Evolutionary conservation across 2,329 filamentous ascomycete genomes (phyloP), one percentile per base, ranked within the genome.

Genomic region (Botrytis squamosa): DNA sequence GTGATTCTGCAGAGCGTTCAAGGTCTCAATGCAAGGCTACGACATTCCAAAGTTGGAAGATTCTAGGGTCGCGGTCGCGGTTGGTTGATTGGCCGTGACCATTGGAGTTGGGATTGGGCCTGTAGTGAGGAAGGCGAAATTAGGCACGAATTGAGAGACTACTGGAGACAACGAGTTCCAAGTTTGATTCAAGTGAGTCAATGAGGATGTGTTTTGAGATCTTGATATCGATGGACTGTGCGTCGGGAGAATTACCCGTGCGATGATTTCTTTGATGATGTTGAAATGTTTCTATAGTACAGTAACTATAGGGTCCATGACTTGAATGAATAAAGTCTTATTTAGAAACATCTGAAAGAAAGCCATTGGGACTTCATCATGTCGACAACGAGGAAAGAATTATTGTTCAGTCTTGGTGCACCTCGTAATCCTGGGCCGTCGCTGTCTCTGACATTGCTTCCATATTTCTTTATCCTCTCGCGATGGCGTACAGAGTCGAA

Each of bases 21-120:
- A 65, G 5, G 42, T 46, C 22, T 65, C 9, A 18, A 65, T 22
- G n/a, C 42, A 25, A 46, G 63, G n/a, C 42, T 33, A 25, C 42
- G n/a, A 65, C 42, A 65, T 46, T 36, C n/a, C 42, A 42, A 63
- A 63, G 36, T 36, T 65, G 42, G 63, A 65, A 65, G 63, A 65
- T 65, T 46, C 63, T 22, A 33, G 63, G 59, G 63, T 65, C 63
- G 63, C 63, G 42, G 63, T 65, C n/a, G 22, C 20, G 42, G 63
- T 25, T 63, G 63, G 40, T 25, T 25, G 38, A 40, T 44, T 16
- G 38, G 16, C 40, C 38, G 7, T 46, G 63, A 42, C 46, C 42
- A 18, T 42, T 64, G 62, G 62, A 42, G 36, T n/a, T n/a, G 33
- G 22, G 22, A 62, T 40, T 40, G 59, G 36, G 18, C 25, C 49